Percentiles rank a stretch among this genome's conserved stretches.
phyloP scores from a whole-genome alignment of 129 eudicot species.

The Gnaphalium uliginosum region DNA sequence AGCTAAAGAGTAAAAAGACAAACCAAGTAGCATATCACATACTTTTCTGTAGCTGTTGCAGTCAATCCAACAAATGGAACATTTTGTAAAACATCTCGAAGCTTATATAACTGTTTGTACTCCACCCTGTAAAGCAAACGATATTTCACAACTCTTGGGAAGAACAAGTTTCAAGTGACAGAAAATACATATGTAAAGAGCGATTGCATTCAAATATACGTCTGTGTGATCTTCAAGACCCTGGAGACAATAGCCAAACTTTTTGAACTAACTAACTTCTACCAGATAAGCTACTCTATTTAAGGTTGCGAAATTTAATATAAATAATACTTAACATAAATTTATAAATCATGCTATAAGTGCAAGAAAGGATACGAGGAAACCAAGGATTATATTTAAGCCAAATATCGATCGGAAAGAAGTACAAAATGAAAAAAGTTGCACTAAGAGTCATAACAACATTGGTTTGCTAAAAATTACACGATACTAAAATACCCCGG shows the following conservation, averaged over 20 bases:
- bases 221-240: not conserved
- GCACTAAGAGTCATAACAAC: not conserved
- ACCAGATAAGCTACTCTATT: not conserved
- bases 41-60: slow-evolving; percentile 96
- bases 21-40: slow-evolving; percentile 29
- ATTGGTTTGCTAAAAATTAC: not conserved
- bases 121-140: slow-evolving; percentile 62
- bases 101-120: slow-evolving; percentile 70
- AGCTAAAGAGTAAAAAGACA: slow-evolving; percentile 12
- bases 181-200: not conserved
- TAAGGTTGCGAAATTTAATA: not conserved
- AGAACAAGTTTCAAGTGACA: not conserved
- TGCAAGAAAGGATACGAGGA: not conserved
- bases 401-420: not conserved
- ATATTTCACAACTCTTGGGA: slow-evolving; percentile 18
- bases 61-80: slow-evolving; percentile 91
- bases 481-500: not conserved
- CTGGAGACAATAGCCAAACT: not conserved
- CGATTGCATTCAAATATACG: not conserved
- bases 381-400: not conserved
- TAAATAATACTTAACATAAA: no score
- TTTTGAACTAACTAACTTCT: not conserved
- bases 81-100: slow-evolving; percentile 62
- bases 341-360: not conserved
- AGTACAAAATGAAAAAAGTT: not conserved